These are phyloP conservation scores for Alternaria tenuissima DNA, from an alignment of 2,329 filamentous ascomycete species.

Conservation along the genomic window DNA sequence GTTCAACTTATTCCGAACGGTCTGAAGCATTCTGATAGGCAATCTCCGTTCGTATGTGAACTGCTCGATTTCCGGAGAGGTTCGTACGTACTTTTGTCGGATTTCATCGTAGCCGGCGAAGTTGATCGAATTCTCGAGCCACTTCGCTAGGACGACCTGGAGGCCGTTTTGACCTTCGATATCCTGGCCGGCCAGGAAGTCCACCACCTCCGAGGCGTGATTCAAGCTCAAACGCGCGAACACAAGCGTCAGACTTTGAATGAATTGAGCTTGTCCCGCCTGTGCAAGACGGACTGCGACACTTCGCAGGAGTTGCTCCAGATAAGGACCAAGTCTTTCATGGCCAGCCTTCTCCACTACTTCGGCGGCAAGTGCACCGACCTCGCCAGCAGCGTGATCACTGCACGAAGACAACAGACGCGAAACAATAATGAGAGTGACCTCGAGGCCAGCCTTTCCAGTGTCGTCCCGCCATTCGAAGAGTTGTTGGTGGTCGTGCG, in stretches of 20 bases:
- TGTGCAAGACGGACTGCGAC: conserved; percentile 85
- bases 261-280: conserved; percentile 86
- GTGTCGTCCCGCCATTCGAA: conserved; percentile 82
- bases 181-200: conserved; percentile 86
- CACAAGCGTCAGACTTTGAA: conserved; percentile 93
- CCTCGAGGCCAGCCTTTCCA: conserved; percentile 84
- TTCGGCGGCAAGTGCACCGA: conserved; percentile 91
- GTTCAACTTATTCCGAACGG: conserved; percentile 10
- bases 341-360: conserved; percentile 95
- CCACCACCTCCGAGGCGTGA: conserved; percentile 86
- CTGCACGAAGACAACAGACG: conserved; percentile 82
- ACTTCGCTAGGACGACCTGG: conserved; percentile 88
- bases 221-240: conserved; percentile 90
- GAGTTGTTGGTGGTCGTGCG: conserved; percentile 88
- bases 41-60: conserved; percentile 5
- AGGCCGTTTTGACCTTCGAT: conserved; percentile 84
- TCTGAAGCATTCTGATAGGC: not conserved
- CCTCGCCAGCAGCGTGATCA: conserved; percentile 93
- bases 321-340: conserved; percentile 86
- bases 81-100: conserved; percentile 80
- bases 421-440: conserved; percentile 90
- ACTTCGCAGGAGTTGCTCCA: conserved; percentile 86
- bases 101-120: conserved; percentile 99
- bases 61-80: not conserved
- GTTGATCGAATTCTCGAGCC: conserved; percentile 95